phyloP scores from a whole-genome alignment of 2,329 filamentous ascomycete genomes.

The Colletotrichum sp. region DNA sequence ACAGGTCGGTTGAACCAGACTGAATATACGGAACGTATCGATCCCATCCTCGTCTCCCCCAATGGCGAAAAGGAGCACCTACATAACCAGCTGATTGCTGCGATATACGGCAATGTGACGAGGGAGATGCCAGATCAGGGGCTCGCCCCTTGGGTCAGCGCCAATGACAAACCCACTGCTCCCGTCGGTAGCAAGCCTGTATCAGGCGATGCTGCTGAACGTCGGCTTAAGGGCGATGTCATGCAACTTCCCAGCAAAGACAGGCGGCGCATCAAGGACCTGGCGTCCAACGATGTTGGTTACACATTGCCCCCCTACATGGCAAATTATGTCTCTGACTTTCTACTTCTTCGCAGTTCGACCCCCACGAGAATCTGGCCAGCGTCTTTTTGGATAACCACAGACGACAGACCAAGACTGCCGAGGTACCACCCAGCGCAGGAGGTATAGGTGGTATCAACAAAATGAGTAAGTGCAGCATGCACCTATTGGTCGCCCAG shows the following conservation, averaged over 20 bases:
- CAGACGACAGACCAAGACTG: conserved; percentile 48
- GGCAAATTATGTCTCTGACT: conserved; percentile 25
- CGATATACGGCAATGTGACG: conserved; percentile 73
- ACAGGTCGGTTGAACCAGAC: conserved; percentile 67
- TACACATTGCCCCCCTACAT: not conserved
- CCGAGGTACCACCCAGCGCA: conserved; percentile 71
- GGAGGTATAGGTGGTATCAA: conserved; percentile 66
- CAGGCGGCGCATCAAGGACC: conserved; percentile 69
- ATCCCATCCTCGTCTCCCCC: conserved; percentile 62
- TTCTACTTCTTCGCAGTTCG: conserved; percentile 43
- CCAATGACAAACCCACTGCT: conserved; percentile 69
- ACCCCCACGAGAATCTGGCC: conserved; percentile 59
- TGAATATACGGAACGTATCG: conserved; percentile 64
- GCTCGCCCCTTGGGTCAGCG: conserved; percentile 74
- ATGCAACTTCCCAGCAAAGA: conserved; percentile 74
- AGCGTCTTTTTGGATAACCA: conserved; percentile 58
- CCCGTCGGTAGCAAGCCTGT: conserved; percentile 65
- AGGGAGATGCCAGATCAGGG: conserved; percentile 72
- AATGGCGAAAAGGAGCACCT: conserved; percentile 66
- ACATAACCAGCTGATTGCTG: conserved; percentile 72
- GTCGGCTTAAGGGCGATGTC: conserved; percentile 70
- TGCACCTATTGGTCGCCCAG: not conserved
- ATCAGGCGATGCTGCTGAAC: conserved; percentile 69
- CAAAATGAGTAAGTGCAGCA: conserved; percentile 71
- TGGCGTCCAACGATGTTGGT: conserved; percentile 65